These are phyloP conservation scores for Cryptosporidium andersoni DNA, from an alignment of 169 alveolate species.

Conservation along the genomic window DNA sequence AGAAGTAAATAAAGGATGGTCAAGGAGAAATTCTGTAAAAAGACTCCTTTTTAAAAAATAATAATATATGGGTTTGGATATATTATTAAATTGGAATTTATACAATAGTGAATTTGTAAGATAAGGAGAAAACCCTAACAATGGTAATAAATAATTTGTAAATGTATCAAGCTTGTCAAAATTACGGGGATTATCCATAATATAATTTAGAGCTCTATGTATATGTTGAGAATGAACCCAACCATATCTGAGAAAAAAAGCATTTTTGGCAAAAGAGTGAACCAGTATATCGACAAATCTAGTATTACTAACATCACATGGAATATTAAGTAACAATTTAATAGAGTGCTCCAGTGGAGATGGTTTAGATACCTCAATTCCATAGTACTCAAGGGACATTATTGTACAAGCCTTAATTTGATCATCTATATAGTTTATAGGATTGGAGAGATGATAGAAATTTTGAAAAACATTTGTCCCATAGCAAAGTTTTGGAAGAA, in stretches of 20 bases:
- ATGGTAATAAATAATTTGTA: constrained; percentile 3
- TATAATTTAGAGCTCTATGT: constrained; percentile 3
- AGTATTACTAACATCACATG: constrained; percentile 51
- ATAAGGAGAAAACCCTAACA: constrained; percentile 39
- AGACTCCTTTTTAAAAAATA: constrained; percentile 8
- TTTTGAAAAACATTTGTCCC: not conserved
- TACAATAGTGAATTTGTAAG: constrained; percentile 27
- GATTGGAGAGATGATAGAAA: not conserved
- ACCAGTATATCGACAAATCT: constrained; percentile 51
- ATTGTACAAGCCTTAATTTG: not conserved
- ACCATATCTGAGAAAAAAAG: constrained; percentile 11
- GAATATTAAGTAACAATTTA: not conserved
- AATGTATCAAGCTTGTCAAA: not conserved
- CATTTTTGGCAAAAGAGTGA: constrained; percentile 6
- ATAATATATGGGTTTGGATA: constrained; percentile 46
- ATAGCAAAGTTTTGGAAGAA: constrained; percentile 38
- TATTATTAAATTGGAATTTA: constrained; percentile 14
- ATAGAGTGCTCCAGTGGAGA: constrained; percentile 52
- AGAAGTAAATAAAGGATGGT: constrained; percentile 28
- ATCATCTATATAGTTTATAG: not conserved
- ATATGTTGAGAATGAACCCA: constrained; percentile 11
- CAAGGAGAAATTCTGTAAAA: constrained; percentile 28
- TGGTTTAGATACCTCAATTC: not conserved
- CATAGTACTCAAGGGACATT: not conserved
- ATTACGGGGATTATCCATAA: not conserved